Evolutionary conservation across 306 rosid species (phyloP).

Genomic region (Cicer pinnatifidum): DNA sequence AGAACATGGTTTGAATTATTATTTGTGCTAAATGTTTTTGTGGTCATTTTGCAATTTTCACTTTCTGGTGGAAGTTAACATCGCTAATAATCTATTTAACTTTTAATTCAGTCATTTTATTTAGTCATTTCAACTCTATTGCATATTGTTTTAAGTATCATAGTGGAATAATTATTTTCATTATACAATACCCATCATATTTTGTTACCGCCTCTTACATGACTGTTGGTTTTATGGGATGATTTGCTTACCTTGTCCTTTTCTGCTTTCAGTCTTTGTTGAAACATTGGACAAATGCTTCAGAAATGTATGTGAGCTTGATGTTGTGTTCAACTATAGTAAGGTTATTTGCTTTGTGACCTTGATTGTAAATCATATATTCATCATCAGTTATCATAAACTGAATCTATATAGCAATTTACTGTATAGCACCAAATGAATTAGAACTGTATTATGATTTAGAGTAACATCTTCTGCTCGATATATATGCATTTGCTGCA

Average conservation of each 20-base stretch:
- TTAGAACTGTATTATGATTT: constrained; percentile 26
- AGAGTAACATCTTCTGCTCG: constrained; percentile 29
- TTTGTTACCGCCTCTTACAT: constrained; percentile 18
- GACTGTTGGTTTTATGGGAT: constrained; percentile 28
- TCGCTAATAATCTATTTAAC: constrained; percentile 17
- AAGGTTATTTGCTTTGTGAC: constrained; percentile 62
- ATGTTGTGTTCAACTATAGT: constrained; percentile 87
- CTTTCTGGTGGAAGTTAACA: background rate
- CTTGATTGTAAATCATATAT: constrained; percentile 22
- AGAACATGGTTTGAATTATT: constrained; percentile 1
- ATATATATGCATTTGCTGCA: constrained; percentile 11
- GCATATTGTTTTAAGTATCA: constrained; percentile 15
- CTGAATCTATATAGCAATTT: background rate
- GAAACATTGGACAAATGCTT: constrained; percentile 97
- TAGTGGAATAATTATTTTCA: constrained; percentile 8
- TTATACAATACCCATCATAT: constrained; percentile 31
- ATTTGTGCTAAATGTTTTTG: background rate
- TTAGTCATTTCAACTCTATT: constrained; percentile 28
- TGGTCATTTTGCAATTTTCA: constrained; percentile 4
- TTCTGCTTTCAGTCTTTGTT: constrained; percentile 77
- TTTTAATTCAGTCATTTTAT: constrained; percentile 24
- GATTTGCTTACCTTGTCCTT: constrained; percentile 44
- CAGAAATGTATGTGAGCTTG: constrained; percentile 95
- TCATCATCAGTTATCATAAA: constrained; percentile 31
- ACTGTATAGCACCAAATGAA: constrained; percentile 15